Evolutionary conservation across 805 yeast species (phyloP), one percentile per base, ranked within the genome.

Genomic region (Schizosaccharomyces japonicus): DNA sequence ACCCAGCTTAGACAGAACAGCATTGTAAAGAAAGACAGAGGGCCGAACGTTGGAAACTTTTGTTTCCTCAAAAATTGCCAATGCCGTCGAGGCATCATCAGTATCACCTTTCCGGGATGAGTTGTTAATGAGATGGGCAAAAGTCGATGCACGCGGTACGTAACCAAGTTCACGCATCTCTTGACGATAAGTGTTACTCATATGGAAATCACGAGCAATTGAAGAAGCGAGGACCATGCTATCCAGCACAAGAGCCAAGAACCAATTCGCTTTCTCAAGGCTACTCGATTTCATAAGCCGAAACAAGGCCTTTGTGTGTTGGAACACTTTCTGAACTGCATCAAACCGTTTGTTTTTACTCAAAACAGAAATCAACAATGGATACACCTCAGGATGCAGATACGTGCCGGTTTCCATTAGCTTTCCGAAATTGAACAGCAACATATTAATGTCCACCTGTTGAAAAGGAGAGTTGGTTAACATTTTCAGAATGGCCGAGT

Each of bases 11-110:
- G 64, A 54, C 27, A 63, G 51, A 27, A 58, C 52, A 17, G 59
- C 63, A 50, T 63, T 63, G 51, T 59, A 63, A 25, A 63, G 50
- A 42, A 53, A 59, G 3, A 65, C 58, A 48, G 57, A 55, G n/a
- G 62, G 59, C 30, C 17, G 31, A 3, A 61, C 58, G 17, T 57
- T 55, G 31, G 47, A 44, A 2, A 50, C 45, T 5, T 50, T 49
- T 6, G 64, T 58, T 44, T 64, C 66, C 44, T 54, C 49, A 45
- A 63, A 58, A 47, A 62, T 48, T 27, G 46, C 32, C 21, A 61
- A 46, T 2, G 65, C 64, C 25, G 55, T 59, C 15, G 53, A 47
- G 5, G 63, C 63, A 40, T 58, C 63, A 48, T 63, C 64, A 23
- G 31, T 42, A 13, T 42, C 46, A 5, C 31, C 46, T 13, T 27